Conservation (phyloP, 768 basidiomycete genomes). For the Boletus subparvulus region DNA sequence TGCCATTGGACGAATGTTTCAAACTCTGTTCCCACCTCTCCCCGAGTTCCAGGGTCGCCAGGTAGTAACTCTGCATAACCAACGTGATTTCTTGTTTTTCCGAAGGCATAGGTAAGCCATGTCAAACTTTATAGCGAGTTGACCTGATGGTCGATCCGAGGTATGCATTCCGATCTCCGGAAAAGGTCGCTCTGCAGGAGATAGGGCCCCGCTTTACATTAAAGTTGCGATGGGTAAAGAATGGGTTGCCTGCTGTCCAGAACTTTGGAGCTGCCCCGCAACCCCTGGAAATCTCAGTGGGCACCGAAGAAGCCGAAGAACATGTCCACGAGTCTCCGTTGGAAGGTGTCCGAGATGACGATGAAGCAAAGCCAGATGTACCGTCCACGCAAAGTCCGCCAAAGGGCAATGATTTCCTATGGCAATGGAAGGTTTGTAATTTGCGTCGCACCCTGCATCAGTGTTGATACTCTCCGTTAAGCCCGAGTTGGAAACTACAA, state of each 20-base stretch:
- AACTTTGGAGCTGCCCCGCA: slow-evolving; percentile 63
- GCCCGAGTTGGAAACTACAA: slow-evolving; percentile 92
- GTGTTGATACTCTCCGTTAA: slow-evolving; percentile 31
- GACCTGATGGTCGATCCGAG: slow-evolving; percentile 38
- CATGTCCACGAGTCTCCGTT: slow-evolving; percentile 12
- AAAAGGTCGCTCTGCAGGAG: slow-evolving; percentile 92
- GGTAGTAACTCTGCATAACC: slow-evolving; percentile 96
- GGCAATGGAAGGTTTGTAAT: slow-evolving; percentile 83
- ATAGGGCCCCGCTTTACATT: slow-evolving; percentile 97
- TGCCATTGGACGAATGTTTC: slow-evolving; percentile 92
- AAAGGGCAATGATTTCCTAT: slow-evolving; percentile 75
- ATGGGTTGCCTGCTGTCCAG: slow-evolving; percentile 81
- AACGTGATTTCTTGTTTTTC: slow-evolving; percentile 98
- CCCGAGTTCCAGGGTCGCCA: slow-evolving; percentile 96
- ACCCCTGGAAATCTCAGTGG: slow-evolving; percentile 54
- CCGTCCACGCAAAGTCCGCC: slow-evolving; percentile 43
- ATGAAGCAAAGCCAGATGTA: slow-evolving; percentile 17
- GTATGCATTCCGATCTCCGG: slow-evolving; percentile 88
- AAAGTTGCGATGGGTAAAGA: slow-evolving; percentile 86
- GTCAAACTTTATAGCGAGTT: background rate
- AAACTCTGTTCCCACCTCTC: slow-evolving; percentile 91
- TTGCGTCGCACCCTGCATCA: background rate
- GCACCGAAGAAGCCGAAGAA: slow-evolving; percentile 31
- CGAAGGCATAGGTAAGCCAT: slow-evolving; percentile 79
- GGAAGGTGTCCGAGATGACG: slow-evolving; percentile 14